phyloP scores from a whole-genome alignment of 768 basidiomycete genomes.

The Candolleomyces aberdarensis region DNA sequence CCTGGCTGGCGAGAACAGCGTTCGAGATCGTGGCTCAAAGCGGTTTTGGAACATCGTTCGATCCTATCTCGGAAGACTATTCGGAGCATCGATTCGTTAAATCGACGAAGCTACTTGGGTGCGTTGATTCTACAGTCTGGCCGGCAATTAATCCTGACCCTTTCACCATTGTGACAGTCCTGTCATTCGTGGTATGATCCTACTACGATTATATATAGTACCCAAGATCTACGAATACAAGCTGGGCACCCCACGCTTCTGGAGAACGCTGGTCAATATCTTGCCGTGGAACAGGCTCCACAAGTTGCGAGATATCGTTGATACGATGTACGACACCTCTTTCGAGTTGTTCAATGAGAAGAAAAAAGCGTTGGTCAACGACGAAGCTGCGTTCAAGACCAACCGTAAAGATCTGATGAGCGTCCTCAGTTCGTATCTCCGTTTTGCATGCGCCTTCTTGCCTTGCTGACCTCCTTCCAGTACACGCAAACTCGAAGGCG shows the following conservation, averaged over 20 bases:
- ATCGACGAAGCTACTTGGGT: conserved; percentile 29
- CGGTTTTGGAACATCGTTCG: conserved; percentile 34
- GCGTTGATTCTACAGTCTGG: not conserved
- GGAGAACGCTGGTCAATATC: conserved; percentile 27
- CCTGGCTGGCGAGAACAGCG: conserved; percentile 30
- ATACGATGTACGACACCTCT: conserved; percentile 33
- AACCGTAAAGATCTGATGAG: conserved; percentile 42
- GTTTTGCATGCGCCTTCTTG: not conserved
- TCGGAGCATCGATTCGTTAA: conserved; percentile 24
- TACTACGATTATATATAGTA: not conserved
- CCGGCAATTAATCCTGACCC: not conserved
- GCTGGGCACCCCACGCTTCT: conserved; percentile 24
- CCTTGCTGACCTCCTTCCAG: conserved; percentile 13
- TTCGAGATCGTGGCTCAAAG: conserved; percentile 22
- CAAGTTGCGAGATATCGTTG: conserved; percentile 26
- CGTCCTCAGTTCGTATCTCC: conserved; percentile 31
- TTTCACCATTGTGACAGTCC: not conserved
- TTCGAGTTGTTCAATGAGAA: conserved; percentile 33
- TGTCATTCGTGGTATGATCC: not conserved
- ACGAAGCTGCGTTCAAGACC: conserved; percentile 26
- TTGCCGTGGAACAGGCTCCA: conserved; percentile 31
- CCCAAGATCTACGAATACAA: conserved; percentile 10
- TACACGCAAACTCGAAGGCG: conserved; percentile 30
- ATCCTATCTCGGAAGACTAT: conserved; percentile 29
- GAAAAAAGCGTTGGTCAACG: conserved; percentile 28